Evolutionary conservation across 1,139 yeast species (phyloP).

Genomic region (Scheffersomyces illinoinensis): DNA sequence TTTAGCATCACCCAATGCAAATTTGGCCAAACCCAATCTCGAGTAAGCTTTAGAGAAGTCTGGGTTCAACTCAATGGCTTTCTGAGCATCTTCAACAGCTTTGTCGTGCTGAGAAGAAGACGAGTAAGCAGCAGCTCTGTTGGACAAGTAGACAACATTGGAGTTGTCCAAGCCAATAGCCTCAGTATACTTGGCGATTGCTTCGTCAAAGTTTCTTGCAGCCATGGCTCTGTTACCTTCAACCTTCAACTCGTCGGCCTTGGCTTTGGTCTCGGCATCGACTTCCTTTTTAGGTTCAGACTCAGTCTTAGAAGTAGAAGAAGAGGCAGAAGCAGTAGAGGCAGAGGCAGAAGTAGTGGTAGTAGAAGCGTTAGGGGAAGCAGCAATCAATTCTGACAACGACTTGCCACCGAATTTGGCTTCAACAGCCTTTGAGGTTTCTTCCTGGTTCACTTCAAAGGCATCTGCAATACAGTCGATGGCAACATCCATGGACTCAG

Average conservation of each 20-base stretch:
- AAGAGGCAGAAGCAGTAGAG: constrained; percentile 29
- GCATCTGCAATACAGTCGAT: constrained; percentile 91
- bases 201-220: constrained; percentile 64
- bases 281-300: constrained; percentile 31
- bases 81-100: constrained; percentile 82
- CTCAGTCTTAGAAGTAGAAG: constrained; percentile 11
- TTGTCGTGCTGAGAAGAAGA: constrained; percentile 70
- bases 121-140: constrained; percentile 96
- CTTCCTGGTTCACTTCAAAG: constrained; percentile 63
- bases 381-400: constrained; percentile 47
- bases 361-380: constrained; percentile 18
- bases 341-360: constrained; percentile 30
- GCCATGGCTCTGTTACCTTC: constrained; percentile 95
- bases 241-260: constrained; percentile 81
- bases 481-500: constrained; percentile 94
- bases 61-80: constrained; percentile 78
- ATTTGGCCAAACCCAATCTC: constrained; percentile 89
- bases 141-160: constrained; percentile 80
- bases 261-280: constrained; percentile 56
- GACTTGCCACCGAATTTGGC: constrained; percentile 50
- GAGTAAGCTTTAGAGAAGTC: constrained; percentile 90
- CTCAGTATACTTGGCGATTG: constrained; percentile 73
- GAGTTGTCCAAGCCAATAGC: constrained; percentile 73
- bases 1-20: constrained; percentile 85
- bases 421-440: constrained; percentile 33